Conservation (phyloP, 805 yeast genomes). For the Spathaspora arborariae region DNA sequence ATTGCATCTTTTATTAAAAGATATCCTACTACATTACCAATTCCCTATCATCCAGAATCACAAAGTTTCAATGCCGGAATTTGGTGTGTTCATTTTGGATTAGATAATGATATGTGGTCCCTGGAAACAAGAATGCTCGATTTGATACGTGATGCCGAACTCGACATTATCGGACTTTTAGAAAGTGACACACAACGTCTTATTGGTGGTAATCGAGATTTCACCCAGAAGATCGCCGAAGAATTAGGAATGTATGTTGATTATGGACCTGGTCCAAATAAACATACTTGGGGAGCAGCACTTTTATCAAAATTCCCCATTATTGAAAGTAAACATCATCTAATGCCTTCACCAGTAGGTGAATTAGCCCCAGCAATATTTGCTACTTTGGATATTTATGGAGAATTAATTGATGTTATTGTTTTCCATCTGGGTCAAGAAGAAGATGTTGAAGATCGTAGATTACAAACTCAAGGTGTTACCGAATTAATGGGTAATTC, state of each 20-base stretch:
- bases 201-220: constrained; percentile 92
- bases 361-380: constrained; percentile 98
- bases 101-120: constrained; percentile 98
- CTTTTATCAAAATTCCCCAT: constrained; percentile 93
- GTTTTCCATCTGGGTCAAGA: constrained; percentile 99
- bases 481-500: constrained; percentile 77
- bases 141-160: constrained; percentile 76
- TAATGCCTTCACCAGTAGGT: constrained; percentile 95
- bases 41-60: constrained; percentile 46
- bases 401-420: constrained; percentile 81
- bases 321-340: constrained; percentile 81
- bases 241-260: constrained; percentile 93
- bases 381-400: constrained; percentile 91
- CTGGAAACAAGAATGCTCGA: constrained; percentile 86
- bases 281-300: constrained; percentile 98
- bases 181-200: constrained; percentile 93
- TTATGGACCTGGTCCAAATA: constrained; percentile 96
- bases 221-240: constrained; percentile 87
- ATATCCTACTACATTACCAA: constrained; percentile 60
- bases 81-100: constrained; percentile 97
- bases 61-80: constrained; percentile 88
- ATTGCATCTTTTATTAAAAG: constrained; percentile 56
- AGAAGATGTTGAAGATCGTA: constrained; percentile 91
- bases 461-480: constrained; percentile 75
- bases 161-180: constrained; percentile 85